Percentiles rank a stretch among this genome's conserved stretches.
Conservation (phyloP, 2,329 filamentous ascomycete species). For the Ustulina deusta region DNA sequence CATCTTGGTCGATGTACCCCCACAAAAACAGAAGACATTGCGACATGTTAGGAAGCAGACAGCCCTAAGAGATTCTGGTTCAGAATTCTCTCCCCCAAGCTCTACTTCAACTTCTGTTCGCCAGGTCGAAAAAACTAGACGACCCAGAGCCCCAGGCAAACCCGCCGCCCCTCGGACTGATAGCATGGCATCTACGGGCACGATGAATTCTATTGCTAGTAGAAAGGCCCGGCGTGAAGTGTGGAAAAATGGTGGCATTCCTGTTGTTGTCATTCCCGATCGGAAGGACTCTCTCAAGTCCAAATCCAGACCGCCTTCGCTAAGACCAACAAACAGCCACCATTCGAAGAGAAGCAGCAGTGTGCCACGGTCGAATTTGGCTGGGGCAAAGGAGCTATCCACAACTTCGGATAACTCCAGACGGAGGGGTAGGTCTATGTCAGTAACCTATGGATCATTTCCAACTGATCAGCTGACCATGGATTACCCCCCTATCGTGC, state of each 20-base stretch:
- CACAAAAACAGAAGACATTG: conserved; percentile 65
- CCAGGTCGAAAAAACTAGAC: conserved; percentile 48
- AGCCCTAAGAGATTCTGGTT: conserved; percentile 55
- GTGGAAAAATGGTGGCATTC: conserved; percentile 70
- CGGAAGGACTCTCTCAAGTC: conserved; percentile 66
- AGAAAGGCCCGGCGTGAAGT: conserved; percentile 69
- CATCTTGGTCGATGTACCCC: conserved; percentile 64
- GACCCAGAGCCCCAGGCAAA: conserved; percentile 48
- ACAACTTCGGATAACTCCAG: conserved; percentile 58
- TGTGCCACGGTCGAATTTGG: conserved; percentile 57
- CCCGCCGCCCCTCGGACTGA: conserved; percentile 54
- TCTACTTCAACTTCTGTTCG: conserved; percentile 58
- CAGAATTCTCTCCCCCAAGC: conserved; percentile 57
- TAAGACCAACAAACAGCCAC: conserved; percentile 71
- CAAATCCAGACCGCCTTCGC: conserved; percentile 61
- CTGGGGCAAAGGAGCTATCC: conserved; percentile 57
- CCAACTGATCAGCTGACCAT: conserved; percentile 66
- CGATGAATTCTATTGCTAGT: conserved; percentile 64
- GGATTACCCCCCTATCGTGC: conserved; percentile 70
- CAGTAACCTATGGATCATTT: conserved; percentile 61
- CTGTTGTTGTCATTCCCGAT: conserved; percentile 72
- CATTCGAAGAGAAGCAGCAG: conserved; percentile 67
- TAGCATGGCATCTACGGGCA: conserved; percentile 63
- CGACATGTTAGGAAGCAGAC: conserved; percentile 70
- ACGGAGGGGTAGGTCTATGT: conserved; percentile 58